Evolutionary conservation across 1,284 basidiomycete genomes (phyloP).

Genomic region (Ustilago sp.): DNA sequence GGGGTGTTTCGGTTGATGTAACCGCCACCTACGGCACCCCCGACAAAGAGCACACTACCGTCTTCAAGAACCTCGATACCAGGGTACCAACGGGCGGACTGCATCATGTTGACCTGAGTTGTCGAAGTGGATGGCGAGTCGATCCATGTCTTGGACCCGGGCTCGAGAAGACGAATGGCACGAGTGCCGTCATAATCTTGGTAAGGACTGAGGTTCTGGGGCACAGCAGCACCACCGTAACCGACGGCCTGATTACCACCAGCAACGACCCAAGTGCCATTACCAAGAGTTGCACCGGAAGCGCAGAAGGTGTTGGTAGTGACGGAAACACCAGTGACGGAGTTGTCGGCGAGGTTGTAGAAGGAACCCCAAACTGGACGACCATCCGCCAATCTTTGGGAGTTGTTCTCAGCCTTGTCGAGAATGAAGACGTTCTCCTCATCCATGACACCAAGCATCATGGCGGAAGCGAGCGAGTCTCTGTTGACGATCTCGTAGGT

Average conservation of each 20-base stretch:
- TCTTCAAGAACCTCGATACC: slow-evolving; percentile 67
- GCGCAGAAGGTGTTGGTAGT: slow-evolving; percentile 70
- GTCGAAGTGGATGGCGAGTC: slow-evolving; percentile 50
- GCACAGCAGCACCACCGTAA: slow-evolving; percentile 57
- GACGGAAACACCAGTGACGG: slow-evolving; percentile 60
- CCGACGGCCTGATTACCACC: slow-evolving; percentile 70
- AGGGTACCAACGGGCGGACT: slow-evolving; percentile 66
- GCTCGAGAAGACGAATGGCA: slow-evolving; percentile 66
- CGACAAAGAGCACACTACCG: slow-evolving; percentile 65
- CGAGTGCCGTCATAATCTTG: slow-evolving; percentile 63
- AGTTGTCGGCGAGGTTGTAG: slow-evolving; percentile 58
- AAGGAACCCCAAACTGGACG: slow-evolving; percentile 65
- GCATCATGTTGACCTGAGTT: slow-evolving; percentile 54
- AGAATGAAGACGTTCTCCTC: slow-evolving; percentile 69
- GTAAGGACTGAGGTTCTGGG: slow-evolving; percentile 56
- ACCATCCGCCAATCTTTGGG: slow-evolving; percentile 36
- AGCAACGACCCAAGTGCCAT: slow-evolving; percentile 69
- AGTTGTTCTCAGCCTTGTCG: slow-evolving; percentile 71
- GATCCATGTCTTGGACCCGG: slow-evolving; percentile 51
- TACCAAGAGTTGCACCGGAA: slow-evolving; percentile 67
- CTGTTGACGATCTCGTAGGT: slow-evolving; percentile 60
- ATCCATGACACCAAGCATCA: slow-evolving; percentile 68
- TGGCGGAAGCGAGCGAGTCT: slow-evolving; percentile 66
- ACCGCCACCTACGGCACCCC: slow-evolving; percentile 64
- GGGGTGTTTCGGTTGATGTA: slow-evolving; percentile 69